Conservation (phyloP, 2,329 filamentous ascomycete genomes). For the Colletotrichum orchidophilum region DNA sequence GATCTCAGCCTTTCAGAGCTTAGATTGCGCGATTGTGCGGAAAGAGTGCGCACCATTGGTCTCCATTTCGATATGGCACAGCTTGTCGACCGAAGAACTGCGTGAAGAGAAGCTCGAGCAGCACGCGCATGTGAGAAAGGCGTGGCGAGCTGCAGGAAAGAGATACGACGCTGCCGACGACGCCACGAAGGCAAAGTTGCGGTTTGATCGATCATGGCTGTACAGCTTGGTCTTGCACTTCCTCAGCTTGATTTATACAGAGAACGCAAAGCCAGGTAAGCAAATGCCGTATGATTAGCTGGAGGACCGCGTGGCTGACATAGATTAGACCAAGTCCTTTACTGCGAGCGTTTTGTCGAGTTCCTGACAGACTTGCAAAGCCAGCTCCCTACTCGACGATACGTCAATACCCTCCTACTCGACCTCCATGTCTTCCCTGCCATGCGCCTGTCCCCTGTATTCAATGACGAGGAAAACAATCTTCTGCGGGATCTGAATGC, state of each 20-base stretch:
- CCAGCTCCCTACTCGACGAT: constrained; percentile 91
- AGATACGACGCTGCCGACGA: constrained; percentile 90
- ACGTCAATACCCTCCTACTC: constrained; percentile 87
- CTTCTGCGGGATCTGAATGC: constrained; percentile 83
- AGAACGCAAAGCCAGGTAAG: constrained; percentile 57
- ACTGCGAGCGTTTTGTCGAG: constrained; percentile 94
- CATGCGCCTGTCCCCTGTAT: constrained; percentile 81
- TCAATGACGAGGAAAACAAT: constrained; percentile 76
- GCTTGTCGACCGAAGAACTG: constrained; percentile 80
- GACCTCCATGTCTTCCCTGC: constrained; percentile 86
- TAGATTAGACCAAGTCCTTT: constrained; percentile 71
- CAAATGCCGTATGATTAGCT: constrained; percentile 3
- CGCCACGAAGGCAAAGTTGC: constrained; percentile 77
- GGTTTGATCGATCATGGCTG: constrained; percentile 94
- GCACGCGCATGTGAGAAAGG: constrained; percentile 80
- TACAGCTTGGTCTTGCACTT: constrained; percentile 89
- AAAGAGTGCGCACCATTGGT: constrained; percentile 97
- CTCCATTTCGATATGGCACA: constrained; percentile 95
- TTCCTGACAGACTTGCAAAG: constrained; percentile 91
- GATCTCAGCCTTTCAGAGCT: constrained; percentile 90
- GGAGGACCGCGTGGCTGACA: constrained; percentile 38
- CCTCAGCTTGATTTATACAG: constrained; percentile 74
- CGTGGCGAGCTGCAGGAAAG: constrained; percentile 88
- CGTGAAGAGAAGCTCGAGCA: constrained; percentile 79
- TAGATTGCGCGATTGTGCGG: constrained; percentile 87